Evolutionary conservation across 2,329 filamentous ascomycete species (phyloP), one percentile per base, ranked within the genome.

Genomic region (Thermoascus crustaceus): DNA sequence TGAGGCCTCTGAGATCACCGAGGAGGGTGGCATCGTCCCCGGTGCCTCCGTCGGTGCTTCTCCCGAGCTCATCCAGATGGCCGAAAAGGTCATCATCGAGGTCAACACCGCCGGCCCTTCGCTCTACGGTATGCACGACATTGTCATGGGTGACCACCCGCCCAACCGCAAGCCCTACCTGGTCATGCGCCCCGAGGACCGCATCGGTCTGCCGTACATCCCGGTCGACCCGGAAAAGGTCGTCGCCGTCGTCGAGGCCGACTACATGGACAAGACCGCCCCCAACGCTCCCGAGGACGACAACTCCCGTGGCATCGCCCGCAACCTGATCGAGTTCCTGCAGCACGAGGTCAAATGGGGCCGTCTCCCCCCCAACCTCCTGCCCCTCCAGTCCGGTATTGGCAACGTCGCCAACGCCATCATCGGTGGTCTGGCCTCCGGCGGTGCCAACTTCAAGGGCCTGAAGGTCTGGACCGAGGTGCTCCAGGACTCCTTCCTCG

Each of bases 371-470:
- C 62, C 74, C 48, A 85, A 78, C 54, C 75, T 94, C 2, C 71
- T 91, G 1, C 85, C 85, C 2, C 73, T 93, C 11, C 85, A 94
- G 61, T 88, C 82, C 7, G 86, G 86, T 29, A 94, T 94, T 48
- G 86, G 87, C 45, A 94, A 94, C 68, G 93, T 94, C 38, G 86
- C 86, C 61, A 94, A 94, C 61, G 86, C 86, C 23, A 87, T 94
- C 43, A 78, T 94, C 40, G 85, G 86, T 41, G 87, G 86, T 9
- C 76, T 94, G 37, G 76, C 79, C 45, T 76, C 82, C 39, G 73
- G 72, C 9, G 71, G 69, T 41, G 84, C 83, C 46, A 81, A 88
- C 60, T 94, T 94, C 72, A 75, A 77, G 56, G 84, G 93, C 67
- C 74, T 94, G 39, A 87, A 83, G 58, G 87, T 94, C 24, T 94